Evolutionary conservation across 768 basidiomycete genomes (phyloP).

Genomic region (Tricholoma matsutake): DNA sequence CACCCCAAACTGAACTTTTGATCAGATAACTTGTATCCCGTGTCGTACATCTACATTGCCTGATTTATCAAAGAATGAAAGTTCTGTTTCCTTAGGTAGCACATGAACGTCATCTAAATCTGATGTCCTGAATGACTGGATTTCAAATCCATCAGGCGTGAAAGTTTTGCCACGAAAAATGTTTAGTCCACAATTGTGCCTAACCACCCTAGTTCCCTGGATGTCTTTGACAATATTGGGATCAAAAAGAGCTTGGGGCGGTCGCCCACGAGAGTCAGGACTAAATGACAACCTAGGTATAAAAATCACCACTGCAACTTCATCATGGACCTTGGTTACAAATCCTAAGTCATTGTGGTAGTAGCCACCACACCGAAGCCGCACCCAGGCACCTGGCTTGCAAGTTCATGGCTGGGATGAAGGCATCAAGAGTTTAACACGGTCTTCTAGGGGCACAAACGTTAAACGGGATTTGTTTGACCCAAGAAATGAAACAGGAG

Average conservation of each 20-base stretch:
- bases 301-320: not conserved
- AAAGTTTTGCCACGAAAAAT: not conserved
- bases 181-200: not conserved
- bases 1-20: not conserved
- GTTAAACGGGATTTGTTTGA: not conserved
- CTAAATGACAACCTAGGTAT: not conserved
- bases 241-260: not conserved
- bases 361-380: not conserved
- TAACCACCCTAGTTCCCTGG: not conserved
- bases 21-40: not conserved
- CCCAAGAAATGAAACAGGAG: not conserved
- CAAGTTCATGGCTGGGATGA: not conserved
- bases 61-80: not conserved
- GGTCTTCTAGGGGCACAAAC: not conserved
- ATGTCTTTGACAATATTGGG: not conserved
- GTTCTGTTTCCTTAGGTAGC: not conserved
- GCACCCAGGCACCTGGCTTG: not conserved
- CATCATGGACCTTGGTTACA: too few relatives aligned
- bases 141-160: not conserved
- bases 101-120: not conserved
- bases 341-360: not conserved
- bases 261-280: not conserved
- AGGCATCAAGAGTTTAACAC: not conserved
- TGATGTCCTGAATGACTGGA: not conserved
- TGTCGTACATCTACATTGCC: not conserved